phyloP scores from a whole-genome alignment of 352 stramenopile genomes.

The Phytophthora tubulina region DNA sequence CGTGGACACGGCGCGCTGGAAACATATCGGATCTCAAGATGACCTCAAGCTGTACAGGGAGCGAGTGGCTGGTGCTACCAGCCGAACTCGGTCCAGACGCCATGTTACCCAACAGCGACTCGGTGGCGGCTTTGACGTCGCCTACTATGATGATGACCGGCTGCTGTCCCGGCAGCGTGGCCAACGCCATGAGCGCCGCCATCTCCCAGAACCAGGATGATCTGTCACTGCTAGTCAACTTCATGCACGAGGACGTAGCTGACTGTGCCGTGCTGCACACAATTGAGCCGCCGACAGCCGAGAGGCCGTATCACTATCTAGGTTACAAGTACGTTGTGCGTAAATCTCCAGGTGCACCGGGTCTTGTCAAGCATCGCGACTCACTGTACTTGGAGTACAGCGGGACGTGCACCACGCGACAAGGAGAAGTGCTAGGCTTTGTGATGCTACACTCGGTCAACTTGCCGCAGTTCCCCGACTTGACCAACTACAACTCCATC shows the following conservation, averaged over 20 bases:
- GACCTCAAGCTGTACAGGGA: conserved; percentile 64
- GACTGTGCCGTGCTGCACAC: conserved; percentile 43
- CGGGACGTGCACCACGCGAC: conserved; percentile 43
- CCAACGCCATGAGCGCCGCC: conserved; percentile 55
- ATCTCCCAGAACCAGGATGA: conserved; percentile 59
- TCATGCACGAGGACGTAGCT: conserved; percentile 48
- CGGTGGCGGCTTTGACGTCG: conserved; percentile 34
- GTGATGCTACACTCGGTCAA: conserved; percentile 64
- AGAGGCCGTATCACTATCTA: conserved; percentile 57
- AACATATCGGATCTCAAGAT: conserved; percentile 50
- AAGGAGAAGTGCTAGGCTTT: conserved; percentile 56
- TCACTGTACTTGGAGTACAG: conserved; percentile 58
- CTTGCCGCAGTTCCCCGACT: conserved; percentile 50
- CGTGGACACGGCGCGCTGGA: conserved; percentile 58
- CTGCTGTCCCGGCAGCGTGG: conserved; percentile 51
- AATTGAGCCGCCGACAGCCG: conserved; percentile 40
- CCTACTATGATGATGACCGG: conserved; percentile 57
- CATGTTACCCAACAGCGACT: conserved; percentile 48
- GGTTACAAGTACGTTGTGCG: conserved; percentile 71
- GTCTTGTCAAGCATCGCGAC: conserved; percentile 59
- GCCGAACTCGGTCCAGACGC: conserved; percentile 38
- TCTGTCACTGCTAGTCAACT: conserved; percentile 53
- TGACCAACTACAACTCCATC: conserved; percentile 57
- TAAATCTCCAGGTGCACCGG: conserved; percentile 43
- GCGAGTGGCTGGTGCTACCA: conserved; percentile 40